These are phyloP conservation scores for Guillardia theta DNA, from an alignment of 78 protist genomes.

Conservation along the genomic window DNA sequence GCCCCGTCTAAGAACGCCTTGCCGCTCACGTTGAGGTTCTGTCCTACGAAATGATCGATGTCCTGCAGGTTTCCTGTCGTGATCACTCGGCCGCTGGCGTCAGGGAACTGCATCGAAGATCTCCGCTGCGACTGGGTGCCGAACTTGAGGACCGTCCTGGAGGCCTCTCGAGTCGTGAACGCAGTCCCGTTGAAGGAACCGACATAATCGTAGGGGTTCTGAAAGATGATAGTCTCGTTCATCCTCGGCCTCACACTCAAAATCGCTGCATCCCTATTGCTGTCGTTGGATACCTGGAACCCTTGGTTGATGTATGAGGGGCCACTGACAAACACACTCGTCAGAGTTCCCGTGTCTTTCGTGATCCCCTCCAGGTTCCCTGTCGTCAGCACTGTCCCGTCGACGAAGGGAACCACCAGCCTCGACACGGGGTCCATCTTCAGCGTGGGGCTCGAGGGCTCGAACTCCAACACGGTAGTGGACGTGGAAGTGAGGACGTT, in stretches of 20 bases:
- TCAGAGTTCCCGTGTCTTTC: neutral
- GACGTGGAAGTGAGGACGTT: neutral
- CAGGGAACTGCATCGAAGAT: neutral
- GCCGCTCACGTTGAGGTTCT: slow-evolving; percentile 8
- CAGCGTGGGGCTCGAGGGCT: too few relatives aligned
- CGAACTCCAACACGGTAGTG: neutral
- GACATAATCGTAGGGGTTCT: too few relatives aligned
- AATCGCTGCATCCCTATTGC: neutral
- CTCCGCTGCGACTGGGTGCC: neutral
- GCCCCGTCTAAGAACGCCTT: neutral
- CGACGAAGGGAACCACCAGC: neutral
- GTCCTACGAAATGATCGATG: neutral
- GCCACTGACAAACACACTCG: neutral
- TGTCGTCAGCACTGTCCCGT: neutral
- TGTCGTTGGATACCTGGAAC: neutral
- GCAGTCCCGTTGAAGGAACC: neutral
- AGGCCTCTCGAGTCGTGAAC: neutral
- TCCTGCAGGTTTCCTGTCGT: neutral
- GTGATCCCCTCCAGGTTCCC: neutral
- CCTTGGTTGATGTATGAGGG: neutral
- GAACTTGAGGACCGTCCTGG: neutral
- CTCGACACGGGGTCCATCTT: too few relatives aligned
- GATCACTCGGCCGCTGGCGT: neutral
- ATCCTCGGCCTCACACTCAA: neutral
- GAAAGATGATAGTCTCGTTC: neutral